Evolutionary conservation across 2,329 filamentous ascomycete genomes (phyloP), one percentile per base, ranked within the genome.

Genomic region (Cryphonectria naterciae): DNA sequence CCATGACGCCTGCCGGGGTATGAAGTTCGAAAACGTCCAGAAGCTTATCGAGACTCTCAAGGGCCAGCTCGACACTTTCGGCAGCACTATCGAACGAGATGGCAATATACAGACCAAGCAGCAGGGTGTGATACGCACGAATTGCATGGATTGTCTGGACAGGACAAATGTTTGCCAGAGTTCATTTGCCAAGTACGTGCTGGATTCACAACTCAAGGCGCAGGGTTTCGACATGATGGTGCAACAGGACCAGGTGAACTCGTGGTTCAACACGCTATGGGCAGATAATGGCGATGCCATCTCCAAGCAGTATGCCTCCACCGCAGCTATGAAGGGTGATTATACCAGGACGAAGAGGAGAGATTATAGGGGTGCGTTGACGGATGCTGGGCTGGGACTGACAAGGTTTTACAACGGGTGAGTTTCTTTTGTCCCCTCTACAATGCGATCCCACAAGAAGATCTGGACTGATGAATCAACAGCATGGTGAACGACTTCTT

Each of bases 401-500:
- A 95, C 93, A 37, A 85, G 93, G 56, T 89, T 91, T 72, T 91
- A 90, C 75, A 91, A 88, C 70, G 89, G 89, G 89, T 91, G 80
- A 78, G 87, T 77, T 32, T 3, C 13, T 52, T 32, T 13, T 37
- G 4, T 8, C 22, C 1, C 19, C 22, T 63, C 52, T 61, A 19
- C 35, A 25, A 49, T 22, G 15, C 25, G 8, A 78, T 81, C 11
- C 28, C 37, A 68, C 15, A 43, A 3, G 28, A 32, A 2, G 67
- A 49, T 56, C 68, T 25, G 68, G 74, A 43, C 46, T 68, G 37
- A 63, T 22, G 25, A 4, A n/a, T 25, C 2, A 1, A 87, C 78
- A 98, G 97, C 75, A 96, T 98, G 81, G 94, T 99, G 74, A 97
- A 97, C 75, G 96, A 99, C 81, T 98, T 97, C 80, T 98, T 98